Conservation (phyloP, 257 asterid species). For the Jasminum sambac region DNA sequence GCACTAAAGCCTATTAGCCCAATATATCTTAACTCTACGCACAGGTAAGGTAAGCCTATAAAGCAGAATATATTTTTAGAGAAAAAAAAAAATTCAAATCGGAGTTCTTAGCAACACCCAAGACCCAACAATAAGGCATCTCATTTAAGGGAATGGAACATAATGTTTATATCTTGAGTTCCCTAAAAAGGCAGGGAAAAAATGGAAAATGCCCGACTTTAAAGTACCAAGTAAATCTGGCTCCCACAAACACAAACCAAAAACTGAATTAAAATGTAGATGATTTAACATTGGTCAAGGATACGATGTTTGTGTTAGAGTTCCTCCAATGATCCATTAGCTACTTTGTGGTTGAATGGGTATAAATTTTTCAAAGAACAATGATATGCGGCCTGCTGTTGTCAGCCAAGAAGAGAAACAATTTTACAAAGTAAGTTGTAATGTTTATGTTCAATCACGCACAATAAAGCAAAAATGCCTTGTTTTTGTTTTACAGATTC, state of each 20-base stretch:
- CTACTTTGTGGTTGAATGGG: background rate
- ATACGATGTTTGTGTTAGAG: background rate
- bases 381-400: background rate
- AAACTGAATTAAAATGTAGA: background rate
- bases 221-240: background rate
- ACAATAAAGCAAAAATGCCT: background rate
- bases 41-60: background rate
- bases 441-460: background rate
- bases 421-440: background rate
- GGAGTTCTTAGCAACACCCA: background rate
- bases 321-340: background rate
- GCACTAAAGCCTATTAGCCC: background rate
- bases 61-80: background rate
- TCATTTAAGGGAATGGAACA: background rate
- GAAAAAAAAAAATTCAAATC: background rate
- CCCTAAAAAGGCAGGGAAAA: background rate
- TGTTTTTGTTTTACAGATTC: too few relatives aligned
- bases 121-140: background rate
- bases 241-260: background rate
- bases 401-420: background rate
- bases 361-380: background rate
- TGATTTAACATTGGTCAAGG: background rate
- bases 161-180: background rate
- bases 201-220: background rate
- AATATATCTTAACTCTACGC: background rate